A percentile compares a stretch with the other conserved stretches of the same genome.
Evolutionary conservation across 2,329 filamentous ascomycete genomes (phyloP).

Genomic region (Botryosphaeria agaves): DNA sequence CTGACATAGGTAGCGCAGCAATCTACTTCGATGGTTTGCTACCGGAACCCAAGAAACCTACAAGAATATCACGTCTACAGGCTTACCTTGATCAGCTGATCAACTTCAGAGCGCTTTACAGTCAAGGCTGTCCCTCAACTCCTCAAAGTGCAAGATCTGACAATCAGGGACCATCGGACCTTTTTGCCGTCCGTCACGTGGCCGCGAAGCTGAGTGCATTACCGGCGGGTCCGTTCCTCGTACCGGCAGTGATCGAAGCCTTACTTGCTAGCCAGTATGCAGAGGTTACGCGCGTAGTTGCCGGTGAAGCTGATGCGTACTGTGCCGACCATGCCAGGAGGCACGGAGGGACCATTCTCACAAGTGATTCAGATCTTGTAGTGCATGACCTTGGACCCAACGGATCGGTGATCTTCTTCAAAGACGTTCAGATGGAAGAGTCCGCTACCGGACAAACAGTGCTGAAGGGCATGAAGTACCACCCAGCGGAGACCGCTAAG

Average conservation of each 20-base stretch:
- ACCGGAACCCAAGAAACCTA: constrained; percentile 45
- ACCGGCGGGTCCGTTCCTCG: constrained; percentile 50
- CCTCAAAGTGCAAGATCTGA: neutral
- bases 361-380: constrained; percentile 75
- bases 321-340: constrained; percentile 50
- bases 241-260: constrained; percentile 59
- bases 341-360: constrained; percentile 42
- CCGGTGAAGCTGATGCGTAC: constrained; percentile 71
- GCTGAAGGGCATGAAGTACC: constrained; percentile 14
- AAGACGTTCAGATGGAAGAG: constrained; percentile 34
- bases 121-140: constrained; percentile 10
- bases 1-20: constrained; percentile 29
- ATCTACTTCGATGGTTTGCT: constrained; percentile 82
- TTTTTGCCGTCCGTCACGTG: neutral
- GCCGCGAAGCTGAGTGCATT: constrained; percentile 16
- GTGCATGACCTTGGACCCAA: constrained; percentile 48
- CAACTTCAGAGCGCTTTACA: constrained; percentile 24
- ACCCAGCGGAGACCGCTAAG: constrained; percentile 25
- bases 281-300: constrained; percentile 40
- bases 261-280: constrained; percentile 30
- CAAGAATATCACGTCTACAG: constrained; percentile 43
- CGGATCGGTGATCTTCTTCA: constrained; percentile 51
- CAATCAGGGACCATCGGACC: no score
- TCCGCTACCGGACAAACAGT: constrained; percentile 3
- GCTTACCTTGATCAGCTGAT: constrained; percentile 39